phyloP scores from a whole-genome alignment of 768 basidiomycete species.

The Pisolithus marmoratus region DNA sequence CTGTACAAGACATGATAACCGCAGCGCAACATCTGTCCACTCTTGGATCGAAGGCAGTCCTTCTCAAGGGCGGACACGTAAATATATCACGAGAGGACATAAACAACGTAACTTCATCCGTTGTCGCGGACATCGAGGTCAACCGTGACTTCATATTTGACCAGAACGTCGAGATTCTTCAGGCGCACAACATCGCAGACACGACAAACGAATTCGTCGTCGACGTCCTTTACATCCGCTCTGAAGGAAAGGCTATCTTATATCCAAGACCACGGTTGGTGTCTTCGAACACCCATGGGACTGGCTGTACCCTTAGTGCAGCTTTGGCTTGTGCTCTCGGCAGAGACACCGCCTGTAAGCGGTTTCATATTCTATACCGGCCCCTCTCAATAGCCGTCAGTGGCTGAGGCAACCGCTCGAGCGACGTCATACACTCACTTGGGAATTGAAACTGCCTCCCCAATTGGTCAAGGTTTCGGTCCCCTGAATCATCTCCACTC shows the following conservation, averaged over 20 bases:
- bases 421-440: slow-evolving; percentile 69
- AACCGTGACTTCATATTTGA: slow-evolving; percentile 40
- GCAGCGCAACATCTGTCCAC: slow-evolving; percentile 46
- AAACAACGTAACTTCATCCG: slow-evolving; percentile 17
- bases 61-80: slow-evolving; percentile 87
- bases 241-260: slow-evolving; percentile 34
- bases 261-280: slow-evolving; percentile 59
- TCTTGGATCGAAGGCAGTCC: slow-evolving; percentile 50
- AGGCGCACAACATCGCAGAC: slow-evolving; percentile 9
- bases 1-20: slow-evolving; percentile 53
- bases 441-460: slow-evolving; percentile 63
- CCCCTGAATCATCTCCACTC: slow-evolving; percentile 85
- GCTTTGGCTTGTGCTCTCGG: slow-evolving; percentile 69
- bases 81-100: slow-evolving; percentile 42
- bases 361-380: background rate
- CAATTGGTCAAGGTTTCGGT: slow-evolving; percentile 71
- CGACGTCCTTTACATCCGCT: slow-evolving; percentile 50
- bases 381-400: slow-evolving; percentile 24
- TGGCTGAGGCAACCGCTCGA: slow-evolving; percentile 49
- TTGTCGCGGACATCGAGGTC: slow-evolving; percentile 30
- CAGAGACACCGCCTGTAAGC: slow-evolving; percentile 36
- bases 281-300: slow-evolving; percentile 80
- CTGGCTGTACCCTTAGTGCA: slow-evolving; percentile 87
- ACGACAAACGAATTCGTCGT: slow-evolving; percentile 42
- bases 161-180: slow-evolving; percentile 63